Base-by-base conservation (phyloP, 306 rosid species). In the Astragalus glycyphyllos region DNA sequence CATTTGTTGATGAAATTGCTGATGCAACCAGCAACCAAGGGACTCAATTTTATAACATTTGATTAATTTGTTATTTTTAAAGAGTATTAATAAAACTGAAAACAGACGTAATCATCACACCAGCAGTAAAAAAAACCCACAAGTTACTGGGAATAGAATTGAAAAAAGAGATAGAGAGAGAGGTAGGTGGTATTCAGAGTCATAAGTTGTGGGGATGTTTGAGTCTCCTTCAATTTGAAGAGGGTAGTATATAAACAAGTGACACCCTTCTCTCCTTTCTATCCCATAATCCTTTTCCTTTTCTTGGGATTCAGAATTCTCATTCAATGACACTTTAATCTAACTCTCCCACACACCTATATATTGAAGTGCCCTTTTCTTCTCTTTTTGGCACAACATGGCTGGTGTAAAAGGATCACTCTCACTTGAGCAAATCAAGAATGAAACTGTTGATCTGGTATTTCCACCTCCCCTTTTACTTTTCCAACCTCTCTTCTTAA, bases 371-470 rank as follows among this genome's bases (percentile, higher is more conserved):
- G 16, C 11, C 0, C 3, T 42, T 35, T 7, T 11, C 1, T 11
- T 32, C 14, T 38, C 8, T 13, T 41, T 29, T 7, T n/a, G 7
- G 15, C 51, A 14, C n/a, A 44, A 4, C 58, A 87, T 87, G 94
- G 91, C 69, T 5, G 61, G 51, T 15, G 90, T 77, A 8, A 86
- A 79, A 26, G 86, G 77, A 7, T 4, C 15, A 16, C 76, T 88
- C 59, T 71, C 79, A 48, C 87, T 93, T 0, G 97, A 93, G 32
- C 89, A 81, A 85, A 87, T 93, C 88, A 90, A 78, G 89, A 93
- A 93, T 42, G 98, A 93, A 58, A 84, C 94, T 16, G 98, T 93
- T 83, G 98, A 93, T 89, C 82, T 93, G 97, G 98, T 93, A 92
- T 15, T 16, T 58, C 20, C 17, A 26, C 12, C 7, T 32, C 4